Base-by-base conservation (phyloP, 441 rosid genomes). In the Pelargonium cotyledonis region DNA sequence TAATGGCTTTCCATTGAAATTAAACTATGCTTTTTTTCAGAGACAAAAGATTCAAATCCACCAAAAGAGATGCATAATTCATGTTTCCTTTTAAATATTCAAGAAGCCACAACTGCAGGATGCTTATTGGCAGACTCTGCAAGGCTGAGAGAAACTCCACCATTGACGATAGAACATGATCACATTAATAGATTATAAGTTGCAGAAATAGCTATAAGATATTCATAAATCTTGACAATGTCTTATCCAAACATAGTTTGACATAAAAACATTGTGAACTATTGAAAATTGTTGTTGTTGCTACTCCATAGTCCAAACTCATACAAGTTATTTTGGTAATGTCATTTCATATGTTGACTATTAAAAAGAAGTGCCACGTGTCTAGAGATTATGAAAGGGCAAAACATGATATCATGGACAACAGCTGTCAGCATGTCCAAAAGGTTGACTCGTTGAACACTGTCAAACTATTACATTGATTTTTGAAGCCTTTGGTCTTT, bases 381-480 rank as follows among this genome's bases (percentile, higher is more conserved):
- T 72, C 66, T 23, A 63, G n/a, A 60, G 21, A n/a, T 10, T 16
- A 3, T 58, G 18, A n/a, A 51, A 62, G 11, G 12, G 12, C 1
- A 38, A 23, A 61, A 5, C 60, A 65, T 47, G 78, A 15, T 77
- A 69, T 47, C 69, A 65, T 80, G 87, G 80, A 15, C 66, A 75
- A 78, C 82, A 84, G 84, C 84, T 82, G 86, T 77, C 26, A 23
- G 70, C 71, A 65, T 64, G 78, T 68, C 68, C 62, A 70, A 76
- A 67, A 76, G 78, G 84, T 82, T 82, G 84, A 80, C 84, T 76
- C 65, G 31, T 23, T 51, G 76, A 49, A 62, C 68, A 49, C 81
- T 68, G 81, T 79, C 82, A 81, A 67, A 65, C 66, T 26, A 61
- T 68, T 75, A 6, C 85, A 70, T 80, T 63, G 71, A 72, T 65